Conservation (phyloP, 1,284 basidiomycete genomes). For the Moniliophthora roreri region DNA sequence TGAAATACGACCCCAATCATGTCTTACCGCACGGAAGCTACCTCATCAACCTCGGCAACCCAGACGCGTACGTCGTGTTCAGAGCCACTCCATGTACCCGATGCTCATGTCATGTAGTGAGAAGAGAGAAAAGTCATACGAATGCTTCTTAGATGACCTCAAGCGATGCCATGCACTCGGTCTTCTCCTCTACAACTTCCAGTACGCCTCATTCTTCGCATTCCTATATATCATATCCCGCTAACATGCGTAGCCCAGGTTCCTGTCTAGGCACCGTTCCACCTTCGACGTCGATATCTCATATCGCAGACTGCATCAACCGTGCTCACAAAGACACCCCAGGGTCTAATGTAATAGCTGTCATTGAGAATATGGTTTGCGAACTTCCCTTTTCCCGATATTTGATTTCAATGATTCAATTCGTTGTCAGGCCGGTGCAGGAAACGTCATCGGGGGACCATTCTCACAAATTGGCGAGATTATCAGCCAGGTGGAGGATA, state of each 20-base stretch:
- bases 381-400: neutral
- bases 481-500: conserved; percentile 74
- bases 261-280: conserved; percentile 74
- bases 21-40: conserved; percentile 86
- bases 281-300: conserved; percentile 57
- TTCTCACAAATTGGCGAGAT: conserved; percentile 72
- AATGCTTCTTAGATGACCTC: conserved; percentile 86
- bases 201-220: conserved; percentile 49
- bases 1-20: conserved; percentile 57
- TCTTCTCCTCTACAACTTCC: conserved; percentile 80
- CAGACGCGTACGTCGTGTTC: conserved; percentile 55
- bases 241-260: conserved; percentile 59
- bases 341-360: conserved; percentile 51
- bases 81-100: neutral
- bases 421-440: conserved; percentile 67
- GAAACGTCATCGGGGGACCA: conserved; percentile 76
- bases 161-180: conserved; percentile 78
- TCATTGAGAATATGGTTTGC: conserved; percentile 85
- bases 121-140: conserved; percentile 77
- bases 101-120: conserved; percentile 36
- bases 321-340: conserved; percentile 69
- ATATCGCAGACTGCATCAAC: conserved; percentile 79
- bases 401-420: neutral
- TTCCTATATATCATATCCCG: neutral
- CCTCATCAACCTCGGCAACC: conserved; percentile 83